Base-by-base conservation (phyloP, 1,284 basidiomycete species). In the Trametes hirsuta region DNA sequence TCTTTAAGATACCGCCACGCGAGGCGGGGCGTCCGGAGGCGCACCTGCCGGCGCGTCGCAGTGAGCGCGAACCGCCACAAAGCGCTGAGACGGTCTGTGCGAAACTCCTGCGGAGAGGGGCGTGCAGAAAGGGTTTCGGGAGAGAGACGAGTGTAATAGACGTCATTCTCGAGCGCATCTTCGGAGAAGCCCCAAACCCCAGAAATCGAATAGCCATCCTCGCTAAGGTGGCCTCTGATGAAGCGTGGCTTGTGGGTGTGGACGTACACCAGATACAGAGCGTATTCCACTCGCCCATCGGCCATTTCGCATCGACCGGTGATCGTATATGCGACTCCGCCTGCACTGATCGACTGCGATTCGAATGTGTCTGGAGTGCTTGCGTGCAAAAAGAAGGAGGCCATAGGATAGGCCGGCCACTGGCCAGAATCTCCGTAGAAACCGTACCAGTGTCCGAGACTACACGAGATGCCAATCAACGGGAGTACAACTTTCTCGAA, bases 381-480 rank as follows among this genome's bases (percentile, higher is more conserved):
- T 2, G 56, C 35, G 3, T 58, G 47, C 35, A 61, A 46, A 24
- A 35, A 55, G 34, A 61, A 53, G 9, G 52, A 47, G 8, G 53
- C n/a, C 56, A 64, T 64, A 2, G 59, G 40, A 6, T 39, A 24
- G 6, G 44, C 10, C 1, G 56, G 48, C 40, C 49, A 59, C 11
- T 36, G 22, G 4, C 40, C 41, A 1, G 30, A 35, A 11, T 36
- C 47, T 37, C 49, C 47, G 5, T 45, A 22, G 50, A 59, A 58
- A 1, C 63, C 63, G 24, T 64, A 37, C 59, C 59, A 64, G 6
- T 41, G 46, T 3, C 63, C 63, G 1, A 64, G 56, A 24, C 63
- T 64, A 30, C 30, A 30, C 8, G 30, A 30, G 30, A 30, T 30
- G 40, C 6, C n/a, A 35, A 9, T 34, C n/a, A 41, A 2, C 41